A percentile compares a stretch with the other conserved stretches of the same genome.
phyloP scores from a whole-genome alignment of 495 filamentous ascomycete genomes.

The Diplogelasinospora grovesii region DNA sequence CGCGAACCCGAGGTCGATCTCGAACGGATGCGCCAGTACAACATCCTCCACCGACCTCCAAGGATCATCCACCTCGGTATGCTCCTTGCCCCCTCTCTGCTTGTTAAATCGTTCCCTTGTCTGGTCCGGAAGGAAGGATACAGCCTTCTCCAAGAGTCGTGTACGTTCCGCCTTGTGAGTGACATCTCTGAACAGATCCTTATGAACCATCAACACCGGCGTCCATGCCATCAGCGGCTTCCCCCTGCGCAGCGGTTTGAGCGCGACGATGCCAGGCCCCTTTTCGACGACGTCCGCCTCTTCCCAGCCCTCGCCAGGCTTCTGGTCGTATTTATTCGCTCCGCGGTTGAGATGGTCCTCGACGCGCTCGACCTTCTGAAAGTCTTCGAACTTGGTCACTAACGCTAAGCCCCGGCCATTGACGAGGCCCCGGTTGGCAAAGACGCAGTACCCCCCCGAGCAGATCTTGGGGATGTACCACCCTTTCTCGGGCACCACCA shows the following conservation, averaged over 20 bases:
- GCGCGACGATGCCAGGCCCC: slow-evolving; percentile 22
- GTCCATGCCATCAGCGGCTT: slow-evolving; percentile 19
- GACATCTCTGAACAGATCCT: slow-evolving; percentile 22
- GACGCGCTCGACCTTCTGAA: slow-evolving; percentile 17
- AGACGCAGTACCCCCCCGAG: slow-evolving; percentile 27
- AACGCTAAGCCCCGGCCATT: slow-evolving; percentile 22
- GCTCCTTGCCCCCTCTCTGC: slow-evolving; percentile 11
- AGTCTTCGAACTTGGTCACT: slow-evolving; percentile 20
- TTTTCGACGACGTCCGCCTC: slow-evolving; percentile 19
- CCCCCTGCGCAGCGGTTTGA: slow-evolving; percentile 17
- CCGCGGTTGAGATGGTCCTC: slow-evolving; percentile 19
- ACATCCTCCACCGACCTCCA: slow-evolving; percentile 19
- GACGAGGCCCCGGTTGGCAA: slow-evolving; percentile 22
- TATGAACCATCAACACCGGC: slow-evolving; percentile 28
- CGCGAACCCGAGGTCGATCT: slow-evolving; percentile 20
- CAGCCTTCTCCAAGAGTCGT: slow-evolving; percentile 23
- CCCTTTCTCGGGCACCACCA: slow-evolving; percentile 16
- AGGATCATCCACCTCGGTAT: neutral
- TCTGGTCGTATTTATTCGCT: slow-evolving; percentile 15
- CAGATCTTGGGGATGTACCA: slow-evolving; percentile 28
- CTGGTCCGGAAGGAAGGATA: slow-evolving; percentile 21
- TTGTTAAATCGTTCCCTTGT: slow-evolving; percentile 17
- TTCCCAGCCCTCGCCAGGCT: slow-evolving; percentile 3
- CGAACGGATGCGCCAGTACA: slow-evolving; percentile 25
- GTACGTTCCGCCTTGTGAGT: slow-evolving; percentile 15